Percentiles rank a stretch among this genome's conserved stretches.
Evolutionary conservation across 1,139 yeast species (phyloP).

Genomic region (Schizosaccharomyces versatilis): DNA sequence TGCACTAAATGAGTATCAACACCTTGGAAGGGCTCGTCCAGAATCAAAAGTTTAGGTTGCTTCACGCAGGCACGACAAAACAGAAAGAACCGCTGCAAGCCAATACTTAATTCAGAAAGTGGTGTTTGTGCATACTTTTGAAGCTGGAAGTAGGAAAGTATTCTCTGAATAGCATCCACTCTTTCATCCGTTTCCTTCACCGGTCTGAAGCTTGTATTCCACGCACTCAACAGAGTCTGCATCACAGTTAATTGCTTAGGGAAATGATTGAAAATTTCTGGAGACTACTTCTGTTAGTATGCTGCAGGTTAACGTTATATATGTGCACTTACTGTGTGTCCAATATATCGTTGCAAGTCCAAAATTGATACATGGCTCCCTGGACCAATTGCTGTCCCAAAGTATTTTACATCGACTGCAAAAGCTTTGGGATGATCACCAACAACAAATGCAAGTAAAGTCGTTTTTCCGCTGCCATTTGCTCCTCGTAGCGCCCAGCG

Average conservation of each 20-base stretch:
- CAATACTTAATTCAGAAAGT: conserved; percentile 37
- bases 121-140: conserved; percentile 19
- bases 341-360: conserved; percentile 56
- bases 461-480: conserved; percentile 86
- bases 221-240: conserved; percentile 54
- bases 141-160: conserved; percentile 15
- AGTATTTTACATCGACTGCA: conserved; percentile 44
- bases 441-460: conserved; percentile 57
- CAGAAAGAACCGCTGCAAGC: conserved; percentile 59
- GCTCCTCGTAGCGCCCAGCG: conserved; percentile 78
- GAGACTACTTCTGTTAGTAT: conserved; percentile 26
- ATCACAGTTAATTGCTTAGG: conserved; percentile 33
- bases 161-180: conserved; percentile 11
- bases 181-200: conserved; percentile 16
- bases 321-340: conserved; percentile 28
- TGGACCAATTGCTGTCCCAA: conserved; percentile 34
- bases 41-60: conserved; percentile 50
- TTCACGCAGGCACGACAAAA: conserved; percentile 57
- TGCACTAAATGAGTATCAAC: conserved; percentile 52
- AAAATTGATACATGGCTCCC: conserved; percentile 61
- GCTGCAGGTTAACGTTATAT: neutral
- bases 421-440: conserved; percentile 96
- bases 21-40: conserved; percentile 86
- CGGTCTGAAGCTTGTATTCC: conserved; percentile 31
- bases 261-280: conserved; percentile 72